A percentile compares a stretch with the other conserved stretches of the same genome.
These are phyloP conservation scores for Pueraria montana DNA, from an alignment of 306 rosid species.

Conservation along the genomic window DNA sequence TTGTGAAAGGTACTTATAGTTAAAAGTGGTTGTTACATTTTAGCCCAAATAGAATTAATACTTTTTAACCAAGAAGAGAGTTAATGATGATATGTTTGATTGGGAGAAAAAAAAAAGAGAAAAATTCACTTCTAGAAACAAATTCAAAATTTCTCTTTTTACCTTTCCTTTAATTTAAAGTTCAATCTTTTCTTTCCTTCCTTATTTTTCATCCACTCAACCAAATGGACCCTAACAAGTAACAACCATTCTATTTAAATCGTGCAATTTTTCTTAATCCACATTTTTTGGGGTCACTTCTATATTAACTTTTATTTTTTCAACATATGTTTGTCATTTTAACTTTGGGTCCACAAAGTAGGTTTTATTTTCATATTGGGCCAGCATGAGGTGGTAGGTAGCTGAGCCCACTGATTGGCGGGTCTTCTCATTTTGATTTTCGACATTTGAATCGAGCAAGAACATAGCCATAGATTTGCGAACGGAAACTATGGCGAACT, in stretches of 20 bases:
- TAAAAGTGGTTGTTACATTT: background rate
- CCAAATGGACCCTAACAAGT: background rate
- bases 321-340: background rate
- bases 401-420: constrained; percentile 36
- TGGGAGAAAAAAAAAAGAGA: background rate
- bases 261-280: background rate
- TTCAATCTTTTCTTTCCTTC: too few species aligned
- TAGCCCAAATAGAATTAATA: too few species aligned
- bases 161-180: too few species aligned
- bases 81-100: too few species aligned
- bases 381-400: background rate
- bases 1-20: background rate
- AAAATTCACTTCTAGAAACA: too few species aligned
- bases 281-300: background rate
- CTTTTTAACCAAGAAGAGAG: background rate
- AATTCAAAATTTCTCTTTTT: too few species aligned
- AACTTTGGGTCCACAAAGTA: background rate
- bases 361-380: constrained; percentile 3
- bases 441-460: constrained; percentile 24
- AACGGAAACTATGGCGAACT: constrained; percentile 34
- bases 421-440: constrained; percentile 7
- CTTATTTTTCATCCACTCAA: background rate
- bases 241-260: background rate
- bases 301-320: background rate
- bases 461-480: background rate